Base-by-base conservation (phyloP, 164 flowering plant species). In the Litsea cubeba region DNA sequence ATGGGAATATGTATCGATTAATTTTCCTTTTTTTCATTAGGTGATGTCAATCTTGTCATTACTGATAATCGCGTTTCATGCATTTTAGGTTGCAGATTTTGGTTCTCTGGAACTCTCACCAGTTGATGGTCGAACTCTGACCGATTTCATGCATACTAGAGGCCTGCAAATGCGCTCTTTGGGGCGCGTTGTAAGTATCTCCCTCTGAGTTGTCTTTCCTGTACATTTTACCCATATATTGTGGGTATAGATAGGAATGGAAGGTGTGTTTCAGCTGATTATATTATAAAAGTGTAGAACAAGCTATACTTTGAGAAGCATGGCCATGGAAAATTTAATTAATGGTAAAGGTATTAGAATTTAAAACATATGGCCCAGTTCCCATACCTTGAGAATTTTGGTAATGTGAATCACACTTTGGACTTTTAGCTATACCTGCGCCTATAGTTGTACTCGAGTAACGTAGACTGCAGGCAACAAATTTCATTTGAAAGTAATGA, bases 121-220 rank as follows among this genome's bases (percentile, higher is more conserved):
- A 40, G 99, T 95, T 79, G 99, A 95, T 88, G 99, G 99, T 12
- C 88, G 99, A 71, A 95, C 99, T 71, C 75, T 95, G 40, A 95
- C 99, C 58, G 99, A 95, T 84, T 95, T 95, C 82, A 93, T 95
- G 99, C 99, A 95, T 74, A 93, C 99, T 60, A 91, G 99, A 84
- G 99, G 99, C 75, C 95, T 95, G 50, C 88, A 90, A 79, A 95
- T 95, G 99, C 89, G 92, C 60, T 95, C 98, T 68, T 86, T 95
- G 65, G 99, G 99, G 60, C 95, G 87, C 81, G 97, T 95, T 75
- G 99, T 93, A 82, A 87, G 96, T 86, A 49, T 6, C 30, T n/a
- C 50, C 22, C 32, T 49, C 25, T 60, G 58, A 14, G n/a, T 71
- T 35, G 15, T 57, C 24, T 62, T 35, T 22, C n/a, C 17, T 54